These are phyloP conservation scores for Pythium phragmiticola DNA, from an alignment of 352 stramenopile species.

Conservation along the genomic window DNA sequence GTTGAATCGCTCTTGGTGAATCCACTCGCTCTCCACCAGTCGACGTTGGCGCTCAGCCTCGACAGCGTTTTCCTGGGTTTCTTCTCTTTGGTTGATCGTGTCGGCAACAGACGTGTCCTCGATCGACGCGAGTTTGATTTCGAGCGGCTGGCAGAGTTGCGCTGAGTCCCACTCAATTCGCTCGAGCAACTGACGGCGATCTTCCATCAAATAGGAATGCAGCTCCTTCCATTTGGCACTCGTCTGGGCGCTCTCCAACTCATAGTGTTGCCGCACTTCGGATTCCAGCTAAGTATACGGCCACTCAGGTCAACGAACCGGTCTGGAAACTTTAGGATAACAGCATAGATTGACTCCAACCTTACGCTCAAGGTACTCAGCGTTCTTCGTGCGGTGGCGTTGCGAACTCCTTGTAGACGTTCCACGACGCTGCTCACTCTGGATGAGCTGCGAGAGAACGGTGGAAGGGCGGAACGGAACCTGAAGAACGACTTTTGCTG, in stretches of 20 bases:
- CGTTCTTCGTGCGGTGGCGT: conserved; percentile 34
- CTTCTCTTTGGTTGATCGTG: not conserved
- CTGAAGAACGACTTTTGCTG: conserved; percentile 14
- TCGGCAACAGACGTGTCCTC: not conserved
- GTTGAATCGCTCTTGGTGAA: conserved; percentile 66
- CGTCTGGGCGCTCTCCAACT: conserved; percentile 46
- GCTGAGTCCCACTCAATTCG: conserved; percentile 35
- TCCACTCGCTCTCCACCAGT: conserved; percentile 44
- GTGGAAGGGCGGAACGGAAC: conserved; percentile 54
- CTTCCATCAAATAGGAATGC: conserved; percentile 32
- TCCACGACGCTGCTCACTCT: conserved; percentile 32
- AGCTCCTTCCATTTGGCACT: conserved; percentile 56
- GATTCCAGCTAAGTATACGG: conserved; percentile 42
- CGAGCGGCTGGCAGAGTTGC: conserved; percentile 16
- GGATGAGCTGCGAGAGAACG: conserved; percentile 45
- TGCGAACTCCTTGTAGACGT: conserved; percentile 27
- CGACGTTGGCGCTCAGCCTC: conserved; percentile 29
- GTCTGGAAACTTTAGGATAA: not conserved
- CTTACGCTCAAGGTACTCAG: conserved; percentile 55
- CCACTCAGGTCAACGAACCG: not conserved
- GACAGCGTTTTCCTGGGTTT: conserved; percentile 6
- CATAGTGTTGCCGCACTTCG: conserved; percentile 57
- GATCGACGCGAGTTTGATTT: not conserved
- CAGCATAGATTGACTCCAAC: conserved; percentile 13
- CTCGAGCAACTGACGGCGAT: conserved; percentile 24